Evolutionary conservation across 2,329 filamentous ascomycete species (phyloP), one percentile per base, ranked within the genome.

Genomic region (Fusarium incarnatum): DNA sequence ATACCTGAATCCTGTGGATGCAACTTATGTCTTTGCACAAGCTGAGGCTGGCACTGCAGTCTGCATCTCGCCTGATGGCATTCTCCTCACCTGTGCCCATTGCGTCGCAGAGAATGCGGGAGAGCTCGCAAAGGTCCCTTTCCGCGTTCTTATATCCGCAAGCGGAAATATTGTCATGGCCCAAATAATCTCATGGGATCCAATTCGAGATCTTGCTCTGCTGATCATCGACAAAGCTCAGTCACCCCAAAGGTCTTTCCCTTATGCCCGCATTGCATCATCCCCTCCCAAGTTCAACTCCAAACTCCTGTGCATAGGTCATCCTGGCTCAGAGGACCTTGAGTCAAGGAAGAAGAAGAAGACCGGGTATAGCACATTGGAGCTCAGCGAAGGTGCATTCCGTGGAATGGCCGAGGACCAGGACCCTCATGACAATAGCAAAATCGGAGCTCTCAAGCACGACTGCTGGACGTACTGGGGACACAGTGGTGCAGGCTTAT

Each of bases 401-500:
- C 75, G 78, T 12, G 85, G 84, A 0, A 76, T 79, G 52, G 77
- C 76, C 2, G 56, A 68, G 12, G 79, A 67, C 6, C 80, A 80
- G 53, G 81, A 87, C 71, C 73, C 78, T 4, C 82, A 86, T 56
- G 83, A 87, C 63, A 87, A 87, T 66, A 80, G 79, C 3, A 83
- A 85, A 25, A 87, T 88, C 56, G 85, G 85, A 2, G 81, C 81
- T 1, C 67, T 87, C 68, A 84, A 81, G 79, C 86, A 88, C 72
- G 82, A 84, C 70, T 85, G 83, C 60, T 88, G 85, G 85, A 87
- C 85, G 3, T 88, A 87, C 73, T 87, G 85, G 86, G 85, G 85
- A 2, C 85, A 87, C 72, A 85, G 82, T 23, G 85, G 85, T 5
- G 85, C 85, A 8, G 84, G 83, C 2, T 73, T 88, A 18, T 65